Conservation (phyloP, 1,139 yeast species). For the Magnusiomyces clavatus region DNA sequence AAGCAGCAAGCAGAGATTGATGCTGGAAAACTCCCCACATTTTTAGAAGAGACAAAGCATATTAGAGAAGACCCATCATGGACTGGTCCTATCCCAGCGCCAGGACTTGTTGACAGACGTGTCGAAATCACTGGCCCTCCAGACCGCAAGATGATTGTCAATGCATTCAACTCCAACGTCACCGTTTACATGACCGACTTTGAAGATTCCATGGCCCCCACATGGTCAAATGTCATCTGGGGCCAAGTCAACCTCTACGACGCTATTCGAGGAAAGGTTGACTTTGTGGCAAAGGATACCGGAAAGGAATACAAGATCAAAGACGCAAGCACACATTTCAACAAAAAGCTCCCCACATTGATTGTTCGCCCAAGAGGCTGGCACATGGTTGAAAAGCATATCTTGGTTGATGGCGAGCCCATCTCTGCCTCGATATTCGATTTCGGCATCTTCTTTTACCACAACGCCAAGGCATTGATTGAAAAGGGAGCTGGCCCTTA, state of each 20-base stretch:
- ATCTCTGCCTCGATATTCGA: conserved; percentile 67
- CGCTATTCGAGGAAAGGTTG: conserved; percentile 38
- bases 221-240: conserved; percentile 71
- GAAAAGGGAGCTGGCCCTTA: conserved; percentile 62
- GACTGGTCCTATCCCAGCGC: conserved; percentile 70
- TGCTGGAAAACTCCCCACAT: conserved; percentile 61
- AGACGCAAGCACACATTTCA: conserved; percentile 13
- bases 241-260: conserved; percentile 85
- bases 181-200: conserved; percentile 72
- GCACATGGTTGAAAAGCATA: conserved; percentile 70
- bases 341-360: conserved; percentile 50
- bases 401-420: conserved; percentile 64
- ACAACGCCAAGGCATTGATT: conserved; percentile 54
- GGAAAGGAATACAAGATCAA: conserved; percentile 50
- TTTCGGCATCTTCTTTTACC: conserved; percentile 66
- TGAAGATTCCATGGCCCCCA: conserved; percentile 72
- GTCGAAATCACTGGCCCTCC: conserved; percentile 89
- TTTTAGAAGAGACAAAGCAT: conserved; percentile 58
- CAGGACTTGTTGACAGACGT: conserved; percentile 66
- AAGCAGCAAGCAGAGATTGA: conserved; percentile 56
- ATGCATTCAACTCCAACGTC: conserved; percentile 60
- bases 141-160: conserved; percentile 66
- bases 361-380: conserved; percentile 80
- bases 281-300: conserved; percentile 49
- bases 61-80: conserved; percentile 67